Percentiles rank a stretch among this genome's conserved stretches.
Evolutionary conservation across 2,329 filamentous ascomycete species (phyloP).

Genomic region (Fusarium nematophilum): DNA sequence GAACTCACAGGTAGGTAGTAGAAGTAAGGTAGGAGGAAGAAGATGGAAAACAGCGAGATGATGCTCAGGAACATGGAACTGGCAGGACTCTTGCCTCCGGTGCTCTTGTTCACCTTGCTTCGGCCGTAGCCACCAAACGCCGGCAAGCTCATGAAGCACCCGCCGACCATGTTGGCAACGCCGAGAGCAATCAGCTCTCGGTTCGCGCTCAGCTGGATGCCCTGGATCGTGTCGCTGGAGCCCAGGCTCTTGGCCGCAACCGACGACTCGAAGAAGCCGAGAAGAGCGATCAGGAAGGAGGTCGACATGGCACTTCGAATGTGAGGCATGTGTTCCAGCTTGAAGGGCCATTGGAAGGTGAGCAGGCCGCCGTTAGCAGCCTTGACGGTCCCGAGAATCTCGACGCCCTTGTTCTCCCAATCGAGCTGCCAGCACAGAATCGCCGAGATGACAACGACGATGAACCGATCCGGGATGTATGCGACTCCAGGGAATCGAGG

Average conservation of each 20-base stretch:
- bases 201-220: slow-evolving; percentile 88
- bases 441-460: slow-evolving; percentile 87
- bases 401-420: slow-evolving; percentile 85
- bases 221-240: slow-evolving; percentile 75
- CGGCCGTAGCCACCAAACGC: slow-evolving; percentile 96
- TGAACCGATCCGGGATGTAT: slow-evolving; percentile 90
- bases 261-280: slow-evolving; percentile 98
- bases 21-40: slow-evolving; percentile 89
- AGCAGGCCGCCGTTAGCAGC: slow-evolving; percentile 78
- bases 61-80: slow-evolving; percentile 87
- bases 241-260: slow-evolving; percentile 94
- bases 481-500: slow-evolving; percentile 83
- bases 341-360: slow-evolving; percentile 87
- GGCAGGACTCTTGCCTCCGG: slow-evolving; percentile 93
- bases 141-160: slow-evolving; percentile 91
- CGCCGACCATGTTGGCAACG: slow-evolving; percentile 88
- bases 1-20: slow-evolving; percentile 90
- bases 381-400: slow-evolving; percentile 84
- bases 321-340: slow-evolving; percentile 79
- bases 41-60: slow-evolving; percentile 82
- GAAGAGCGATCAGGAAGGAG: slow-evolving; percentile 89
- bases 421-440: slow-evolving; percentile 79
- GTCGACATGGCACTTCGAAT: slow-evolving; percentile 90
- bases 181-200: slow-evolving; percentile 93
- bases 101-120: slow-evolving; percentile 94